Evolutionary conservation across 805 yeast species (phyloP).

Genomic region (Starmerella apicola): DNA sequence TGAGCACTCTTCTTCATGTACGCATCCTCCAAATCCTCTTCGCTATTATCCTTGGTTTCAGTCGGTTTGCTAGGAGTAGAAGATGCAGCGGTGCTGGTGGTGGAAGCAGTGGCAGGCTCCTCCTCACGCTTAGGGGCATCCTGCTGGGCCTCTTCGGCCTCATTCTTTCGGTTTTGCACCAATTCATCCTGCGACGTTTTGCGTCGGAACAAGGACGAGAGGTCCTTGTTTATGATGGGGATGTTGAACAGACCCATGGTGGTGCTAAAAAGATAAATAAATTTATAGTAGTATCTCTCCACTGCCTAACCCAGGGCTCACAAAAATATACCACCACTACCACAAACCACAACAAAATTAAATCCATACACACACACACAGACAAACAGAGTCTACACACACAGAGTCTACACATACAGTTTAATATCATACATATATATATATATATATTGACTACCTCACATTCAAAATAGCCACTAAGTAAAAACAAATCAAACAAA

Average conservation of each 20-base stretch:
- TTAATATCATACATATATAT: too few relatives aligned
- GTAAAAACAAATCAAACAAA: too few relatives aligned
- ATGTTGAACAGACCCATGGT: constrained; percentile 17
- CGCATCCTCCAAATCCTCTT: constrained; percentile 32
- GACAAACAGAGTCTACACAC: too few relatives aligned
- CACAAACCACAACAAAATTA: too few relatives aligned
- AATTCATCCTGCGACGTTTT: constrained; percentile 6
- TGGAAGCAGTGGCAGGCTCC: neutral
- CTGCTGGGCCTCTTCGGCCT: constrained; percentile 32
- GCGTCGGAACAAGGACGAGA: constrained; percentile 10
- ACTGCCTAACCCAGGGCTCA: too few relatives aligned
- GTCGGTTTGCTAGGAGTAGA: neutral
- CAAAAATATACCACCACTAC: too few relatives aligned
- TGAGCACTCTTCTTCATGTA: constrained; percentile 41
- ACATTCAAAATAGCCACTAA: too few relatives aligned
- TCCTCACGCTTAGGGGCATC: neutral
- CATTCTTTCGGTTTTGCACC: constrained; percentile 26
- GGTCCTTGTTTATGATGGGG: constrained; percentile 3
- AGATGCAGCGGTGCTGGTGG: neutral
- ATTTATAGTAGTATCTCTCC: too few relatives aligned
- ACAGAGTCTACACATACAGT: too few relatives aligned
- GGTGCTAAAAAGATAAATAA: too few relatives aligned
- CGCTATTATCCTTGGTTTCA: constrained; percentile 18
- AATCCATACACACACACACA: too few relatives aligned
- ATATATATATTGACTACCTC: too few relatives aligned